Percentiles rank a stretch among this genome's conserved stretches.
phyloP scores from a whole-genome alignment of 805 yeast genomes.

The Naumovozyma castellii region DNA sequence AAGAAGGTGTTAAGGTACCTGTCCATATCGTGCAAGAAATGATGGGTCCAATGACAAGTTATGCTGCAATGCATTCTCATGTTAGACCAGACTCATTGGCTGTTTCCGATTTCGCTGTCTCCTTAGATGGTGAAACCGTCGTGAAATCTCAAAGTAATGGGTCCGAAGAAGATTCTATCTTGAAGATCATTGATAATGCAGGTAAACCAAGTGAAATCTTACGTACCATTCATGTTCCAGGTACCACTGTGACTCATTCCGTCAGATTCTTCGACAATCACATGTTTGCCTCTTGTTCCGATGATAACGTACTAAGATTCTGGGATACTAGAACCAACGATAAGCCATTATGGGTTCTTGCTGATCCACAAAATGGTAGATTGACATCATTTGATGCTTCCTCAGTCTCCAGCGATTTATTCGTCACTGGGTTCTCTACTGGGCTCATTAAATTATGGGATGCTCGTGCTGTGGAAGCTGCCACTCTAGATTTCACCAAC shows the following conservation, averaged over 20 bases:
- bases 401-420: slow-evolving; percentile 16
- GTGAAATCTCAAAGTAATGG: slow-evolving; percentile 21
- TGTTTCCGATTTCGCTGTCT: slow-evolving; percentile 20
- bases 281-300: slow-evolving; percentile 22
- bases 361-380: slow-evolving; percentile 19
- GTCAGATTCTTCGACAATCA: slow-evolving; percentile 23
- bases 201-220: slow-evolving; percentile 20
- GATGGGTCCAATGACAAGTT: slow-evolving; percentile 22
- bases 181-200: slow-evolving; percentile 22
- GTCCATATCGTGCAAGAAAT: slow-evolving; percentile 21
- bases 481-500: slow-evolving; percentile 12
- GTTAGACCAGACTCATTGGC: slow-evolving; percentile 12
- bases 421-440: slow-evolving; percentile 22
- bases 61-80: slow-evolving; percentile 18
- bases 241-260: slow-evolving; percentile 18
- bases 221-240: slow-evolving; percentile 17
- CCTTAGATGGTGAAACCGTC: slow-evolving; percentile 16
- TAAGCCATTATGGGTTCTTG: slow-evolving; percentile 16
- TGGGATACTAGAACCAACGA: slow-evolving; percentile 23
- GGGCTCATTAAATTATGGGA: slow-evolving; percentile 26
- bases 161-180: slow-evolving; percentile 17
- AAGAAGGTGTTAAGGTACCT: slow-evolving; percentile 20
- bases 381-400: slow-evolving; percentile 19
- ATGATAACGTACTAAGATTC: slow-evolving; percentile 21
- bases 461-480: slow-evolving; percentile 19